These are phyloP conservation scores for Penicillium sumatraense DNA, from an alignment of 2,329 filamentous ascomycete genomes.

Conservation along the genomic window DNA sequence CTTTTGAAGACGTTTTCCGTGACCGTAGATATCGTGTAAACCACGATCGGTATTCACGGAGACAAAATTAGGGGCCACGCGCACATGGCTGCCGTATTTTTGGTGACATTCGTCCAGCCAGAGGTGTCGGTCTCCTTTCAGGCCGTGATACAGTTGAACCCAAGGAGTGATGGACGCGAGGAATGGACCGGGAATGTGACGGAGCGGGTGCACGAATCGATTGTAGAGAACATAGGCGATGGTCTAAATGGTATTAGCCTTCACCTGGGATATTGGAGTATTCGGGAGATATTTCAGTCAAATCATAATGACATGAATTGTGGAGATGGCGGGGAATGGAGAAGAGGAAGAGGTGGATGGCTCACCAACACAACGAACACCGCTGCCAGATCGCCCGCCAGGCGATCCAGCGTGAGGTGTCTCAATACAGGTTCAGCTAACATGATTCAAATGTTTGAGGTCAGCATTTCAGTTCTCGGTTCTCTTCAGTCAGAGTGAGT, in stretches of 20 bases:
- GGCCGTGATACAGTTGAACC: constrained; percentile 73
- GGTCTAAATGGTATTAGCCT: constrained; percentile 20
- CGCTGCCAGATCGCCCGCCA: constrained; percentile 19
- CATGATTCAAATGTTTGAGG: constrained; percentile 25
- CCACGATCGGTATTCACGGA: constrained; percentile 76
- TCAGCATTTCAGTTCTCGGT: neutral
- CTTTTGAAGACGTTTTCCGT: constrained; percentile 56
- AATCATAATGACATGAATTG: too few relatives aligned
- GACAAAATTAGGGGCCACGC: constrained; percentile 76
- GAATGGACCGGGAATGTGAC: constrained; percentile 36
- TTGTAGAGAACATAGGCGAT: constrained; percentile 38
- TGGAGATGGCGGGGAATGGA: neutral
- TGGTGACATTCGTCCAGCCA: constrained; percentile 73
- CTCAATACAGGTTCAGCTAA: constrained; percentile 26
- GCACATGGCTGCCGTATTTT: constrained; percentile 71
- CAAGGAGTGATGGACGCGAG: constrained; percentile 43
- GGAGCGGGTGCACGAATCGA: constrained; percentile 41
- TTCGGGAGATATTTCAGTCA: neutral
- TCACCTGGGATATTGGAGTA: neutral
- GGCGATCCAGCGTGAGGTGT: constrained; percentile 20
- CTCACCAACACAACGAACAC: constrained; percentile 27
- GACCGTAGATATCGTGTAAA: constrained; percentile 46
- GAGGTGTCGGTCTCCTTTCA: constrained; percentile 74
- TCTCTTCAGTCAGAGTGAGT: neutral
- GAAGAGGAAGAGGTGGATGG: neutral